These are phyloP conservation scores for Cryptosporidium ubiquitum DNA, from an alignment of 169 alveolate species.

Conservation along the genomic window DNA sequence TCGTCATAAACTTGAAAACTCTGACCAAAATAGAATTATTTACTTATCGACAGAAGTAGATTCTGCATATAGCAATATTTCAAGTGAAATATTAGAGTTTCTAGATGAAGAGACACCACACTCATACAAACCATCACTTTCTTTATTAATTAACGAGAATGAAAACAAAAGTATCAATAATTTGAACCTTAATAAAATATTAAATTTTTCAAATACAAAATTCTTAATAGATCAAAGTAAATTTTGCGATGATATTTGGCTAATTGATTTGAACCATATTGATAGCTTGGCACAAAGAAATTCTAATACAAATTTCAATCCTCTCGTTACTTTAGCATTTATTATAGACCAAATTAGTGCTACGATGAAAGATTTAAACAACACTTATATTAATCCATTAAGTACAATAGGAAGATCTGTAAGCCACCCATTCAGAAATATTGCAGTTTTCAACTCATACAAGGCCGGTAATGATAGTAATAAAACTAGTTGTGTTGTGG, in stretches of 20 bases:
- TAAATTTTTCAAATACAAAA: constrained; percentile 3
- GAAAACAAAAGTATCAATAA: neutral
- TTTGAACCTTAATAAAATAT: neutral
- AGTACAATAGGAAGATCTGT: neutral
- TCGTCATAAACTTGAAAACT: constrained; percentile 46
- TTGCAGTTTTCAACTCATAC: neutral
- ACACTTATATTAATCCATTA: neutral
- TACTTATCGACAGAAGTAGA: constrained; percentile 5
- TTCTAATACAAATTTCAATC: neutral
- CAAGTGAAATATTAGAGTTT: constrained; percentile 13
- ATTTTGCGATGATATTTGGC: constrained; percentile 30
- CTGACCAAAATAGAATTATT: constrained; percentile 19
- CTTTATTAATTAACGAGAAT: neutral
- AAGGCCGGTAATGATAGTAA: neutral
- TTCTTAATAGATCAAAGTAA: constrained; percentile 40
- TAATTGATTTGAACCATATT: neutral
- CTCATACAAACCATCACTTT: constrained; percentile 20
- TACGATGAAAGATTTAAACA: neutral
- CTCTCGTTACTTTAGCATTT: constrained; percentile 3
- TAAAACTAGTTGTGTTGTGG: neutral
- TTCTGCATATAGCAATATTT: constrained; percentile 2
- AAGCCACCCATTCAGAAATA: constrained; percentile 68
- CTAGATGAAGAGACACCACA: constrained; percentile 44
- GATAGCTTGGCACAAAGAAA: neutral
- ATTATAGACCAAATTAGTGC: constrained; percentile 10